These are phyloP conservation scores for Chaetomidium leptoderma DNA, from an alignment of 495 filamentous ascomycete species.

Conservation along the genomic window DNA sequence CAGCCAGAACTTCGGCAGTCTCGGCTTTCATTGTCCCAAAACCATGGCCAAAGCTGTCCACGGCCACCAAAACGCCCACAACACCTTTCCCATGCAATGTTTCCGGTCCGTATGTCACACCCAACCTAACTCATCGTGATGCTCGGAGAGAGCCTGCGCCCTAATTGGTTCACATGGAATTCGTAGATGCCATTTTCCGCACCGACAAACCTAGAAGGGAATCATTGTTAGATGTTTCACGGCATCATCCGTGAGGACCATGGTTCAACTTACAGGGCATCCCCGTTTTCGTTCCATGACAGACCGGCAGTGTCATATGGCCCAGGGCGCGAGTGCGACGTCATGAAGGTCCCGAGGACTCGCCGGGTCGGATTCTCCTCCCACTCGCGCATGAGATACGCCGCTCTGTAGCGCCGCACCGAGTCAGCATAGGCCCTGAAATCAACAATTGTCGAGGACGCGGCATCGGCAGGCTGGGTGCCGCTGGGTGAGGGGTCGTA, in stretches of 20 bases:
- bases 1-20: slow-evolving; percentile 4
- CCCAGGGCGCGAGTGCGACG: slow-evolving; percentile 26
- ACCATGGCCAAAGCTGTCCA: neutral
- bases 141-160: slow-evolving; percentile 61
- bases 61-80: neutral
- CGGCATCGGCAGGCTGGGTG: neutral
- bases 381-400: slow-evolving; percentile 32
- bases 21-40: neutral
- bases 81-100: slow-evolving; percentile 14
- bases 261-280: slow-evolving; percentile 56
- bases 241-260: neutral
- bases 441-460: neutral
- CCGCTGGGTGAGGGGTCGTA: slow-evolving; percentile 19
- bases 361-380: slow-evolving; percentile 26
- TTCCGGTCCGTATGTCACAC: neutral
- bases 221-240: slow-evolving; percentile 17
- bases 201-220: slow-evolving; percentile 55
- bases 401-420: slow-evolving; percentile 21
- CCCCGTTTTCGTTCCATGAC: slow-evolving; percentile 66
- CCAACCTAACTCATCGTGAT: slow-evolving; percentile 51
- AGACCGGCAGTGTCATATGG: slow-evolving; percentile 60
- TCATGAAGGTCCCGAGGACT: slow-evolving; percentile 14
- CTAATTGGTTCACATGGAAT: slow-evolving; percentile 61
- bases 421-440: slow-evolving; percentile 10
- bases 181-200: slow-evolving; percentile 72